Evolutionary conservation across 352 stramenopile species (phyloP), one percentile per base, ranked within the genome.

Genomic region (Pythium grandisporangium): DNA sequence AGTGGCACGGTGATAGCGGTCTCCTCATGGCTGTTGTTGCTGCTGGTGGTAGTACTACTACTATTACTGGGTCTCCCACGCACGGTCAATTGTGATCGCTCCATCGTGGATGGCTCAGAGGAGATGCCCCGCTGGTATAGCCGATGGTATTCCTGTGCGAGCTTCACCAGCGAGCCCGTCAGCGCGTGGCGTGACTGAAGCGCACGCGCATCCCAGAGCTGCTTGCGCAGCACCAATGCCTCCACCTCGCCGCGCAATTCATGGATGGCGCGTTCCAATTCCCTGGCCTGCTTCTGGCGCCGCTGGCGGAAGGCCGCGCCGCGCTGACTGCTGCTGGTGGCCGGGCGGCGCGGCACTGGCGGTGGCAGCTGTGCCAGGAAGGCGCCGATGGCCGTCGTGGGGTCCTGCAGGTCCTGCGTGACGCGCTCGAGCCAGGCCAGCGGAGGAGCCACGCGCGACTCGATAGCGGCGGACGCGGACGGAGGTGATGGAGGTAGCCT

Each of bases 41-140:
- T n/a, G n/a, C n/a, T n/a, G n/a, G n/a, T n/a, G n/a, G n/a, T n/a
- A n/a, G n/a, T n/a, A n/a, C n/a, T n/a, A n/a, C n/a, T n/a, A n/a
- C n/a, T n/a, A n/a, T n/a, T n/a, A n/a, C n/a, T n/a, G n/a, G n/a
- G n/a, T n/a, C n/a, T n/a, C n/a, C n/a, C n/a, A n/a, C n/a, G n/a
- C n/a, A n/a, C n/a, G n/a, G n/a, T n/a, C n/a, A n/a, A n/a, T n/a
- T n/a, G n/a, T n/a, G n/a, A n/a, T n/a, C n/a, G n/a, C n/a, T n/a
- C n/a, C n/a, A n/a, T n/a, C n/a, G n/a, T n/a, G n/a, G n/a, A n/a
- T n/a, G n/a, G n/a, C n/a, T n/a, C n/a, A n/a, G n/a, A n/a, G n/a
- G n/a, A n/a, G n/a, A n/a, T n/a, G n/a, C 51, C 51, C 17, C 46
- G 33, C 8, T 29, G n/a, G 22, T 48, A 58, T n/a, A 58, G 39